Evolutionary conservation across 2,329 filamentous ascomycete genomes (phyloP).

Genomic region (Cryphonectria nitschkei): DNA sequence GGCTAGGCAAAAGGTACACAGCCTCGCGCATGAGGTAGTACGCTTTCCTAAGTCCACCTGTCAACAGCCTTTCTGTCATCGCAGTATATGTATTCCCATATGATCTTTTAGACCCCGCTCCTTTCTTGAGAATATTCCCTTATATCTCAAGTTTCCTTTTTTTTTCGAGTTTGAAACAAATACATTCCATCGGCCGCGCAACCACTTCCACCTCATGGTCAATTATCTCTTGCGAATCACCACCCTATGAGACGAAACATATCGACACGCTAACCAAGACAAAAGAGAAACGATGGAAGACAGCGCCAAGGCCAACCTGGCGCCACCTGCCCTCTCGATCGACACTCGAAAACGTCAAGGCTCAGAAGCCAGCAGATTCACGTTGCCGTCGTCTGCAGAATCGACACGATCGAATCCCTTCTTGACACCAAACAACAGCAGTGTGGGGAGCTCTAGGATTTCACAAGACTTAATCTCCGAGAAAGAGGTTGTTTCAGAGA

Average conservation of each 20-base stretch:
- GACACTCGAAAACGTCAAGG: slow-evolving; percentile 23
- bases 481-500: slow-evolving; percentile 67
- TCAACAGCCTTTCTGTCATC: not conserved
- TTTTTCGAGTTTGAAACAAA: not conserved
- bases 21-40: not conserved
- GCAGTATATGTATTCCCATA: not conserved
- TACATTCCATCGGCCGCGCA: not conserved
- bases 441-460: slow-evolving; percentile 15
- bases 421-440: slow-evolving; percentile 25
- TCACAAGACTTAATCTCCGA: slow-evolving; percentile 14
- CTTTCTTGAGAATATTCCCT: not conserved
- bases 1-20: slow-evolving; percentile 24
- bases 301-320: slow-evolving; percentile 13
- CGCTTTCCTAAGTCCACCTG: not conserved
- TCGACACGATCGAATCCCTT: slow-evolving; percentile 27
- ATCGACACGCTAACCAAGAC: too few species aligned
- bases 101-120: not conserved
- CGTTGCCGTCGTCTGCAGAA: slow-evolving; percentile 19
- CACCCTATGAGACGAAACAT: not conserved
- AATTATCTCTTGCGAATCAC: not conserved
- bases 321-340: slow-evolving; percentile 21
- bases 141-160: not conserved
- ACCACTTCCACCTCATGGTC: not conserved
- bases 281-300: slow-evolving; percentile 8
- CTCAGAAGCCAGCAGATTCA: slow-evolving; percentile 23